These are phyloP conservation scores for Dalechampia spathulata DNA, from an alignment of 441 rosid genomes.

Conservation along the genomic window DNA sequence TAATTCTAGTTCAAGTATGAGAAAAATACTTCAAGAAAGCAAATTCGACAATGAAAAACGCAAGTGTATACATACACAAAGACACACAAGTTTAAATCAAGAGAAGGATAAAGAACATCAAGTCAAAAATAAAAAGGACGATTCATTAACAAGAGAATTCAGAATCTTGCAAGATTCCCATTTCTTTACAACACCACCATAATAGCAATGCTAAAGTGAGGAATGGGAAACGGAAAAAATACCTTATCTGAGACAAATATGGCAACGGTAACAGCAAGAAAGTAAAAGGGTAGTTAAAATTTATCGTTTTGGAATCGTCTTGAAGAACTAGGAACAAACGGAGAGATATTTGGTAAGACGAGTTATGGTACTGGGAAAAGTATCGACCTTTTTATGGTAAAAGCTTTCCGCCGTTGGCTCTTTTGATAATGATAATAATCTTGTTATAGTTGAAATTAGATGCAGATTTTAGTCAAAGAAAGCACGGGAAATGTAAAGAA, in stretches of 20 bases:
- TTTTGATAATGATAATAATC: too few relatives aligned
- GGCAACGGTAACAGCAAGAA: neutral
- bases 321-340: neutral
- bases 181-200: neutral
- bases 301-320: too few relatives aligned
- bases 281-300: neutral
- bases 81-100: too few relatives aligned
- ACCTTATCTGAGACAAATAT: neutral
- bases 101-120: too few relatives aligned
- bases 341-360: neutral
- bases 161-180: too few relatives aligned
- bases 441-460: too few relatives aligned
- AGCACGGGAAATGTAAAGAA: neutral
- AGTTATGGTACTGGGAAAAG: neutral
- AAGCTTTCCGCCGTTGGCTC: neutral
- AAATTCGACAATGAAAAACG: too few relatives aligned
- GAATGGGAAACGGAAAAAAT: neutral
- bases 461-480: neutral
- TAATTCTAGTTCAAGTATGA: too few relatives aligned
- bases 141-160: too few relatives aligned
- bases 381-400: conserved; percentile 1
- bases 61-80: too few relatives aligned
- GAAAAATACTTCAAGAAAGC: too few relatives aligned
- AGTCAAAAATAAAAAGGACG: too few relatives aligned
- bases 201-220: neutral